Evolutionary conservation across 116 monocot genomes (phyloP).

Genomic region (Posidonia oceanica): DNA sequence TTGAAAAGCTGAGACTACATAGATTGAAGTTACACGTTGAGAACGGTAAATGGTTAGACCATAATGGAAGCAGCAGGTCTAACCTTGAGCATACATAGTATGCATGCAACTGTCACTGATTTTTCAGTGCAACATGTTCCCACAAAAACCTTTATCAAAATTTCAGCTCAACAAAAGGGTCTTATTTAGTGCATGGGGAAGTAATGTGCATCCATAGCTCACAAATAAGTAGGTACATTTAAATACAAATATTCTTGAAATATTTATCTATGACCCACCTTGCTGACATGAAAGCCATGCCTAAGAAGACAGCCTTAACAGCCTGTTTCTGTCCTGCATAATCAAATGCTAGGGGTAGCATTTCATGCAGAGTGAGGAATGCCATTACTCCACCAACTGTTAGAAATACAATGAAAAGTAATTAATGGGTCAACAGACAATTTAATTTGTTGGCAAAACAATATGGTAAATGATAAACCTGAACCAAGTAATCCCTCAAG

Average conservation of each 20-base stretch:
- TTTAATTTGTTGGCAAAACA: not conserved
- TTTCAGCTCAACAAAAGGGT: too few relatives aligned
- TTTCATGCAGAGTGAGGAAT: slow-evolving; percentile 92
- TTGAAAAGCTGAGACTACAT: too few relatives aligned
- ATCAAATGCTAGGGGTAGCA: slow-evolving; percentile 95
- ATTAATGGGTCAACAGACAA: not conserved
- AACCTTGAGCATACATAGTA: too few relatives aligned
- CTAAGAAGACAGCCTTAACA: slow-evolving; percentile 84
- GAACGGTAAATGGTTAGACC: too few relatives aligned
- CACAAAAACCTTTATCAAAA: too few relatives aligned
- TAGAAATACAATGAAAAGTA: slow-evolving; percentile 2
- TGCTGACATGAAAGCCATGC: slow-evolving; percentile 99
- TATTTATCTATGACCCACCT: slow-evolving; percentile 30
- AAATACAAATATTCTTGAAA: not conserved
- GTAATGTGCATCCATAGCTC: too few relatives aligned
- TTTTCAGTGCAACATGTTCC: too few relatives aligned
- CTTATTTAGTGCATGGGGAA: too few relatives aligned
- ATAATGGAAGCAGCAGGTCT: too few relatives aligned
- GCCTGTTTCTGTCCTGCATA: slow-evolving; percentile 97
- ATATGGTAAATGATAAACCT: slow-evolving; percentile 6
- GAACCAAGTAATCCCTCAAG: slow-evolving; percentile 89
- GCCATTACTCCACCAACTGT: slow-evolving; percentile 99
- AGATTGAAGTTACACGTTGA: too few relatives aligned
- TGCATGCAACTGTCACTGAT: too few relatives aligned
- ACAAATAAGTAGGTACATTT: too few relatives aligned